Conservation (phyloP, 2,329 filamentous ascomycete species). For the Fusarium caatingaense region DNA sequence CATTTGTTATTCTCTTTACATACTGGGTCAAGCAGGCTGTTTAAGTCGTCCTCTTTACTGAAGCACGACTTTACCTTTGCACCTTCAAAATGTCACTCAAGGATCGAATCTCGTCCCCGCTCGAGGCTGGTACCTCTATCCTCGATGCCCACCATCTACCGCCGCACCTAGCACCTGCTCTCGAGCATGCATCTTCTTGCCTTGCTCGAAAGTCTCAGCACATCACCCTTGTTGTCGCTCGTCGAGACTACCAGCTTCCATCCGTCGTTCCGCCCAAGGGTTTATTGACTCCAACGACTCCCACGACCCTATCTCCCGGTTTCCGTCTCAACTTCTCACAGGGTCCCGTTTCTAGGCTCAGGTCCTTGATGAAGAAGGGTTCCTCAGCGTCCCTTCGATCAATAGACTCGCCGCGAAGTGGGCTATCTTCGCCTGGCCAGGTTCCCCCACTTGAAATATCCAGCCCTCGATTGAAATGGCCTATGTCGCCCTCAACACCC, state of each 20-base stretch:
- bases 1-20: slow-evolving; percentile 14
- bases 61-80: slow-evolving; percentile 27
- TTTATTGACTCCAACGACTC: slow-evolving; percentile 44
- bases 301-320: slow-evolving; percentile 46
- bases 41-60: slow-evolving; percentile 14
- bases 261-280: slow-evolving; percentile 42
- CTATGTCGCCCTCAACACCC: slow-evolving; percentile 55
- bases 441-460: slow-evolving; percentile 47
- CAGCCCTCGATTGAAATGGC: slow-evolving; percentile 47
- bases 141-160: slow-evolving; percentile 69
- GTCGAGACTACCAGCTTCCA: slow-evolving; percentile 68
- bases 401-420: slow-evolving; percentile 39
- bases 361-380: slow-evolving; percentile 48
- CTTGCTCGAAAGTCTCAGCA: slow-evolving; percentile 67
- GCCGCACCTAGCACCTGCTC: slow-evolving; percentile 62
- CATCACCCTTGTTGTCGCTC: slow-evolving; percentile 68
- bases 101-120: slow-evolving; percentile 69
- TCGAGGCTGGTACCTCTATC: slow-evolving; percentile 71
- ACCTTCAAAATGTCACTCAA: slow-evolving; percentile 60
- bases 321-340: slow-evolving; percentile 49
- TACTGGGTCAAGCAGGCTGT: neutral
- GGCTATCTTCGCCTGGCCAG: slow-evolving; percentile 50
- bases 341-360: slow-evolving; percentile 50
- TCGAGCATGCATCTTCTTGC: slow-evolving; percentile 68
- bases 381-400: slow-evolving; percentile 43